Conservation (phyloP, 257 asterid genomes). For the Haberlea rhodopensis region DNA sequence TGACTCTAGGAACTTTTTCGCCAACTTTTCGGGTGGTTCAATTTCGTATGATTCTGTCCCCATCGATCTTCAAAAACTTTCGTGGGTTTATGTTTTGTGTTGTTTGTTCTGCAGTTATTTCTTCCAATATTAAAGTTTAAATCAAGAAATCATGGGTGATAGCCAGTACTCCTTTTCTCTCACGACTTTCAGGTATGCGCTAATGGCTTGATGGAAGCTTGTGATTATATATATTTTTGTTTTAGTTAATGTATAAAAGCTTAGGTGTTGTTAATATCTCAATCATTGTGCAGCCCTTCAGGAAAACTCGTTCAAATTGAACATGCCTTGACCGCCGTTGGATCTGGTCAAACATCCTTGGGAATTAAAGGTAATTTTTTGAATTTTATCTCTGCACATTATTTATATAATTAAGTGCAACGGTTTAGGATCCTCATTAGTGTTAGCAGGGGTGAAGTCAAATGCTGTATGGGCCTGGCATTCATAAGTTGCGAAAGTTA, state of each 20-base stretch:
- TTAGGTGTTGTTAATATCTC: slow-evolving; percentile 10
- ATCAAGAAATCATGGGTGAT: slow-evolving; percentile 69
- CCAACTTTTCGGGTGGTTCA: too few species aligned
- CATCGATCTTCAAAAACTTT: too few species aligned
- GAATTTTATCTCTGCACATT: neutral
- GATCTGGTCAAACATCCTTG: slow-evolving; percentile 97
- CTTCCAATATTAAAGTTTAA: slow-evolving; percentile 20
- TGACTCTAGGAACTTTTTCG: too few species aligned
- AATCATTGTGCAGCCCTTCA: slow-evolving; percentile 64
- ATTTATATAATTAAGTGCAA: neutral
- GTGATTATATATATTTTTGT: neutral
- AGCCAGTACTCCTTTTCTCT: slow-evolving; percentile 99
- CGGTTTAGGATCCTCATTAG: neutral
- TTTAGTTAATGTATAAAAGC: slow-evolving; percentile 9
- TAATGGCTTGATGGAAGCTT: slow-evolving; percentile 1
- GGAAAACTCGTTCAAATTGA: slow-evolving; percentile 99
- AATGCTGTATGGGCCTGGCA: neutral
- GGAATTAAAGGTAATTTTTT: slow-evolving; percentile 84
- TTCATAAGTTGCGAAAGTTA: neutral
- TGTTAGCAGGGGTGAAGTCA: neutral
- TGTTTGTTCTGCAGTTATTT: slow-evolving; percentile 13
- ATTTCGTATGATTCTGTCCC: too few species aligned
- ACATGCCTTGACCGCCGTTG: slow-evolving; percentile 97
- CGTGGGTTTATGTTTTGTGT: neutral
- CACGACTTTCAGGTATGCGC: slow-evolving; percentile 87